Base-by-base conservation (phyloP, 73 alveolate genomes). In the Paramecium sonneborni region DNA sequence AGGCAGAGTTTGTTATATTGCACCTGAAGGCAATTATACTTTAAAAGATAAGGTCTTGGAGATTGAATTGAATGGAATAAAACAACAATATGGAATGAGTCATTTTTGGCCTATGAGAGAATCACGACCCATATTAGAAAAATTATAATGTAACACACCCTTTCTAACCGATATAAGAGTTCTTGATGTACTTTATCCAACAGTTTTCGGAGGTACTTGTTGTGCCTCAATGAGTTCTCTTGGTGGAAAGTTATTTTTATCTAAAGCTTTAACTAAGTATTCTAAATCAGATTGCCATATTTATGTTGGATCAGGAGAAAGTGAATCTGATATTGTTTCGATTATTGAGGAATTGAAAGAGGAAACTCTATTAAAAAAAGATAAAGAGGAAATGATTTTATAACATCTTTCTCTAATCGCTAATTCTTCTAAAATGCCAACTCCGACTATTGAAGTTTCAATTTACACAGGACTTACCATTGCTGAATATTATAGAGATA, bases 401-500 rank as follows among this genome's bases (percentile, higher is more conserved):
- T 48, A 72, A 37, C 38, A 74, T 21, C 97, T 99, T 69, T 94
- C 97, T 87, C 67, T 97, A 87, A 98, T 97, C 92, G 99, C 99
- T 38, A 97, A 97, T 92, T 96, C 99, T 38, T 97, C 99, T 21
- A 97, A 91, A 74, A 82, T 91, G 93, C 92, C 76, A 7, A 91
- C 38, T 1, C 93, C 95, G 12, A 87, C 94, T 15, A 48, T 58
- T 34, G 95, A 91, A 85, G 94, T 79, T 2, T 46, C 86, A 1
- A 85, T 91, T 6, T 72, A 7, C 52, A 88, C 99, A 35, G 99
- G 99, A 32, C 96, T 98, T 76, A 97, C 99, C 6, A 92, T 97
- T 23, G 99, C 99, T 14, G 99, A 98, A 90, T 98, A 98, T 95
- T 97, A 97, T 97, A 95, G 99, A 74, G 99, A 98, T 95, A 97